These are phyloP conservation scores for Nakaseomyces delphensis DNA, from an alignment of 1,139 yeast species.

Conservation along the genomic window DNA sequence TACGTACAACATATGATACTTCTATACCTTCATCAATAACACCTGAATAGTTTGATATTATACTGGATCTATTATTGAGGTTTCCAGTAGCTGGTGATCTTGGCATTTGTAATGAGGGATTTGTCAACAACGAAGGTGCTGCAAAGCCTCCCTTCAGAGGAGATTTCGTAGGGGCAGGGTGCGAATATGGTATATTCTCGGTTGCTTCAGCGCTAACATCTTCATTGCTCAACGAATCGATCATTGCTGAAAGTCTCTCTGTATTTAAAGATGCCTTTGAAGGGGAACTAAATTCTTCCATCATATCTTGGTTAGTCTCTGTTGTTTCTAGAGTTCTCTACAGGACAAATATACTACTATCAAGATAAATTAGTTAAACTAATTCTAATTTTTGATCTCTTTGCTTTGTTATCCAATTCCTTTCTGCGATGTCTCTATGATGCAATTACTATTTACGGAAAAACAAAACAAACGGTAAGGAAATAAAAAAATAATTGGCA, in stretches of 20 bases:
- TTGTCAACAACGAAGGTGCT: not conserved
- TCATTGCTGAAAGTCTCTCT: slow-evolving; percentile 27
- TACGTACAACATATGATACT: slow-evolving; percentile 34
- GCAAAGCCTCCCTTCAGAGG: not conserved
- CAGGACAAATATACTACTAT: too few relatives aligned
- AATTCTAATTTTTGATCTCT: not conserved
- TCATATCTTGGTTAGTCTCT: slow-evolving; percentile 8
- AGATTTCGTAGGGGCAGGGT: slow-evolving; percentile 1
- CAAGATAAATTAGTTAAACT: not conserved
- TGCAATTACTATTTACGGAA: not conserved
- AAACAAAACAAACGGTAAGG: not conserved
- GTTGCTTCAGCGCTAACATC: slow-evolving; percentile 8
- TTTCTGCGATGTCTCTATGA: not conserved
- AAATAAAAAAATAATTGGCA: not conserved
- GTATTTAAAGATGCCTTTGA: slow-evolving; percentile 18
- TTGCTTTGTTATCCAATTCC: not conserved
- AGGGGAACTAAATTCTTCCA: slow-evolving; percentile 10
- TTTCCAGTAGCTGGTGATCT: slow-evolving; percentile 12
- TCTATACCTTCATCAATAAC: slow-evolving; percentile 40
- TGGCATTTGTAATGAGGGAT: slow-evolving; percentile 3
- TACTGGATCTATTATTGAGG: slow-evolving; percentile 34
- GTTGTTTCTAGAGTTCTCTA: too few relatives aligned
- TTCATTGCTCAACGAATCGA: slow-evolving; percentile 22
- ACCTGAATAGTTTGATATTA: slow-evolving; percentile 40
- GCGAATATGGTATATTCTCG: not conserved